Conservation (phyloP, 83 land plant genomes). For the Diphasiastrum complanatum region DNA sequence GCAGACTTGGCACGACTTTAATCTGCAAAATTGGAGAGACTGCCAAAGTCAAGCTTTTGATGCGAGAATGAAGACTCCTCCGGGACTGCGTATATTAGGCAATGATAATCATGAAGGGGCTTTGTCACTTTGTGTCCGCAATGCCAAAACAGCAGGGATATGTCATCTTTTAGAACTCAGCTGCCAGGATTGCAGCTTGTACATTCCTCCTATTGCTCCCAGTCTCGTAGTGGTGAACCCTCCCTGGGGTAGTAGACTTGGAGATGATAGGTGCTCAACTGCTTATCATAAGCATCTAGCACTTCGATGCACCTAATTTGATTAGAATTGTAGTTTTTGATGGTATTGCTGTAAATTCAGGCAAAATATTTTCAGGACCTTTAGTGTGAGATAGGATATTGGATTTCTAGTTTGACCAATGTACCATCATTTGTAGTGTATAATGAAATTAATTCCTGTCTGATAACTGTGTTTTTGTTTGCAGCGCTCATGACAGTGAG, state of each 20-base stretch:
- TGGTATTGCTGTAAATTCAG: neutral
- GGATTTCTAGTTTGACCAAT: too few species aligned
- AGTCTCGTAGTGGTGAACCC: slow-evolving; percentile 42
- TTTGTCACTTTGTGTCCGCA: slow-evolving; percentile 30
- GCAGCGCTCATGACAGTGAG: slow-evolving; percentile 19
- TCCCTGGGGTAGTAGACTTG: slow-evolving; percentile 41
- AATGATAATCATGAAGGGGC: slow-evolving; percentile 46
- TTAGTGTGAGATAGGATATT: too few species aligned
- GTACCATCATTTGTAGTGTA: too few species aligned
- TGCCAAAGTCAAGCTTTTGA: slow-evolving; percentile 25
- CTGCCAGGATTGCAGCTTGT: slow-evolving; percentile 31
- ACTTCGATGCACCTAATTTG: too few species aligned
- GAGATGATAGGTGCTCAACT: slow-evolving; percentile 16
- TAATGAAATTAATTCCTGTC: neutral
- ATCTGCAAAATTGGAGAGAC: slow-evolving; percentile 21
- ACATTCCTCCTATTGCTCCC: slow-evolving; percentile 26
- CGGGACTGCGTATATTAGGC: slow-evolving; percentile 32
- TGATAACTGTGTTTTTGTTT: slow-evolving; percentile 7
- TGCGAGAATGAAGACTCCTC: slow-evolving; percentile 16
- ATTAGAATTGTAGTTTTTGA: neutral
- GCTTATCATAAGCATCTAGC: too few species aligned
- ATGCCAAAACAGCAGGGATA: slow-evolving; percentile 37
- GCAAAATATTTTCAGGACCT: too few species aligned
- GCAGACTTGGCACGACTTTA: slow-evolving; percentile 49
- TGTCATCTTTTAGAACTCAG: slow-evolving; percentile 32